Evolutionary conservation across 1,284 basidiomycete genomes (phyloP), one percentile per base, ranked within the genome.

Genomic region (Rhizoctonia solani): DNA sequence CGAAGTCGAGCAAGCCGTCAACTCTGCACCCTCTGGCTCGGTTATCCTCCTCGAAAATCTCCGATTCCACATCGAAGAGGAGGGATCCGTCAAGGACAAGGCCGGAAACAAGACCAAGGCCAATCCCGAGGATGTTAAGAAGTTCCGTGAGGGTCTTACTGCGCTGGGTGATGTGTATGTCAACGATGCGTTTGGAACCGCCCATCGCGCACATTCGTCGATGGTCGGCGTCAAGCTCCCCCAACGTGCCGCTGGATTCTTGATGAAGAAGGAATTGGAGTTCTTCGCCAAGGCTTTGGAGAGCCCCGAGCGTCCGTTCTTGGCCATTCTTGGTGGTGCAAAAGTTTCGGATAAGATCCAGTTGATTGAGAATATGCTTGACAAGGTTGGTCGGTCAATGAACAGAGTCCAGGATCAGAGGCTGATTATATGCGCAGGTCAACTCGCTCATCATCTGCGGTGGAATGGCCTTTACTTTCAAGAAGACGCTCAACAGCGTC

Each of bases 291-390:
- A 98, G 82, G 95, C 93, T 65, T 86, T 99, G 55, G 96, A 99
- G 79, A 87, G 83, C 74, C 96, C 96, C 49, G 94, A 97, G 76
- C 83, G 92, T 66, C 96, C 96, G 23, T 99, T 99, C 89, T 85
- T 99, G 68, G 96, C 95, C 67, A 99, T 99, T 77, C 88, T 99
- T 69, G 97, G 97, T 75, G 96, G 96, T 77, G 96, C 96, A 68
- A 99, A 99, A 83, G 94, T 99, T 55, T 96, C 95, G 37, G 96
- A 99, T 81, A 99, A 99, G 83, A 98, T 99, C 74, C 93, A 95
- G 79, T 83, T 99, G 69, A 99, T 99, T 76, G 96, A 99, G 76
- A 98, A 98, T 82, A 92, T 99, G 92, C 85, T 99, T 71, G 95
- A 98, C 83, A 97, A 98, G 87, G 92, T 88, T 55, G 34, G 73